Base-by-base conservation (phyloP, 139 green algal genomes). In the Chlamydomonas sp. region DNA sequence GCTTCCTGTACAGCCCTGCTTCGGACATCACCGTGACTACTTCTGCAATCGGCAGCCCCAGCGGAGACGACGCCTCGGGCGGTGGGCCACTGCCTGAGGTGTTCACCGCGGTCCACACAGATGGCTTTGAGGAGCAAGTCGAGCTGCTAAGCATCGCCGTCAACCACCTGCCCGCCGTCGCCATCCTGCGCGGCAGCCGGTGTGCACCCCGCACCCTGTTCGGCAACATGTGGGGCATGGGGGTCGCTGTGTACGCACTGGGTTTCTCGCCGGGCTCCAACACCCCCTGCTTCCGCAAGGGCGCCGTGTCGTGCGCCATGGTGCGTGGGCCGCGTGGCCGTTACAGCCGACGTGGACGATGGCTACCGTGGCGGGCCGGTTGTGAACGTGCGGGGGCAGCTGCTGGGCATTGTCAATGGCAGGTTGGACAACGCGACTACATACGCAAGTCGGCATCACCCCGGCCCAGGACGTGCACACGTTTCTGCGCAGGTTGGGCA, bases 81-180 rank as follows among this genome's bases (percentile, higher is more conserved):
- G 66, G 1, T 58, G 78, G 20, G 1, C 63, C 78, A 63, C n/a
- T 9, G 74, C 31, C 79, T 57, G 49, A 66, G 66, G 8, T 58
- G 79, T 85, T 77, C 79, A 76, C 57, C 2, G 79, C 79, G 18
- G 64, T 31, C 3, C 77, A 85, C 49, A 2, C 5, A 15, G 79
- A 85, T 64, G 66, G 66, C 66, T 85, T 85, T 76, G 79, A 85
- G 64, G 64, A 85, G 79, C 49, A 85, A 5, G 64, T 85, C 12
- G 66, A 64, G 79, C 2, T 85, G 57, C 64, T 85, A 64, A 63
- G 10, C 1, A 2, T 0, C 49, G 79, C 79, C 3, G 7, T 62
- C 49, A 85, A 85, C 63, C 58, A 58, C 57, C 1, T 77, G 64
- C 79, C 79, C 16, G 79, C 76, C 79, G 15, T 85, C 12, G 66